Percentiles rank a stretch among this genome's conserved stretches.
phyloP scores from a whole-genome alignment of 2,329 filamentous ascomycete genomes.

The Xylaria sp. region DNA sequence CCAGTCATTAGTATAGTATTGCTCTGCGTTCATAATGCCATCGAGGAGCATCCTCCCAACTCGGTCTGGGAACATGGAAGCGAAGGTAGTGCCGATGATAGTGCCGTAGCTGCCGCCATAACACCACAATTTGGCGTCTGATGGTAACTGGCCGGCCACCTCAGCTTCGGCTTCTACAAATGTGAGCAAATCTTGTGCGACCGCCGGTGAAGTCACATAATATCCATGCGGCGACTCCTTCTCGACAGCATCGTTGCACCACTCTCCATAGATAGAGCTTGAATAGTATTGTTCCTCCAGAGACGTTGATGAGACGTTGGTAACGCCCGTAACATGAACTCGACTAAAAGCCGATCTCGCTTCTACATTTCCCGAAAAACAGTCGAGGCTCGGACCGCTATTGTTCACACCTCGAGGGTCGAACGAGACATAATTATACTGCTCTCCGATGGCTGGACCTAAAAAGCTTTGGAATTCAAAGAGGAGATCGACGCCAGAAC shows the following conservation, averaged over 20 bases:
- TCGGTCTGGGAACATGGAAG: conserved; percentile 54
- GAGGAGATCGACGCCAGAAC: conserved; percentile 52
- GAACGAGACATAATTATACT: conserved; percentile 57
- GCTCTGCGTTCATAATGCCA: conserved; percentile 40
- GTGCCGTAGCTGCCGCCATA: conserved; percentile 49
- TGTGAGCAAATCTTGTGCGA: conserved; percentile 48
- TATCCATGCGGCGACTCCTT: conserved; percentile 46
- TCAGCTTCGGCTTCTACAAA: conserved; percentile 48
- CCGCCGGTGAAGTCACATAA: conserved; percentile 49
- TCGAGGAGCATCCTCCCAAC: conserved; percentile 54
- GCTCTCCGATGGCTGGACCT: conserved; percentile 51
- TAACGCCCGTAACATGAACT: conserved; percentile 44
- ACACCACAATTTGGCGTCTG: conserved; percentile 47
- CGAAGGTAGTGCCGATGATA: conserved; percentile 48
- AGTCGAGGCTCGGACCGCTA: conserved; percentile 47
- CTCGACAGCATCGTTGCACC: conserved; percentile 49
- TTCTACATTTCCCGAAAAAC: conserved; percentile 47
- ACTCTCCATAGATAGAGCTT: conserved; percentile 48
- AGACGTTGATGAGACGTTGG: conserved; percentile 47
- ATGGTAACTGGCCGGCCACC: conserved; percentile 37
- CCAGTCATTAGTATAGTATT: conserved; percentile 31
- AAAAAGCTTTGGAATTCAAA: conserved; percentile 35
- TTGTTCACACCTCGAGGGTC: conserved; percentile 56
- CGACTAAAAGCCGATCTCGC: conserved; percentile 46
- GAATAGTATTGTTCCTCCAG: conserved; percentile 49